Base-by-base conservation (phyloP, 116 monocot species). In the Cymodocea nodosa region DNA sequence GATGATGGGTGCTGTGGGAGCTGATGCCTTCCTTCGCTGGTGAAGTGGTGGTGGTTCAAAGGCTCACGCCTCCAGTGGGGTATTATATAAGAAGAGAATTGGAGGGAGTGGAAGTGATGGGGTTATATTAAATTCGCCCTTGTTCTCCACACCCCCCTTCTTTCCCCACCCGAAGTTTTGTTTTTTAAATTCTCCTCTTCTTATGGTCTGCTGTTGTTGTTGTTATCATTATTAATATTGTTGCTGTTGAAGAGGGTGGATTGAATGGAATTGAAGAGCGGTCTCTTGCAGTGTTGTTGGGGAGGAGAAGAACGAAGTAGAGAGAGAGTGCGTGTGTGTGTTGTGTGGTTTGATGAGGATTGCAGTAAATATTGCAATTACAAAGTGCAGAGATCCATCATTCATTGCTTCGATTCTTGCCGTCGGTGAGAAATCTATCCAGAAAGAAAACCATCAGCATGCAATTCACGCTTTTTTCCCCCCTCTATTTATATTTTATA, bases 251-350 rank as follows among this genome's bases (percentile, higher is more conserved):
- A 48, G 48, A n/a, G 39, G 39, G 35, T 68, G 72, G 53, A 78
- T 64, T 73, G 63, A 78, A 73, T 73, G 63, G 77, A 68, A 78
- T 72, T 72, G 63, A 78, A 72, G 71, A 25, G 49, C 11, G 69
- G 40, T 35, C 53, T 69, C 15, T 30, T 58, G 69, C 35, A 40
- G 50, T 17, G 53, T 40, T 61, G 24, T 4, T 44, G 44, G 6
- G 44, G 44, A 11, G 44, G 44, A 4, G 44, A 44, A 44, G 15
- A 13, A 15, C 6, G 39, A 15, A 39, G 0, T 13, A 44, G 57
- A 20, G 44, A 54, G 18, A 35, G 23, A 13, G 34, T 30, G 30
- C 30, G n/a, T n/a, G n/a, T n/a, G n/a, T n/a, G n/a, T 30, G 30
- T 30, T 30, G 30, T 30, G 30, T 30, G 35, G 54, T 15, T 37